phyloP scores from a whole-genome alignment of 768 basidiomycete genomes.

The Lactifluus volemus region DNA sequence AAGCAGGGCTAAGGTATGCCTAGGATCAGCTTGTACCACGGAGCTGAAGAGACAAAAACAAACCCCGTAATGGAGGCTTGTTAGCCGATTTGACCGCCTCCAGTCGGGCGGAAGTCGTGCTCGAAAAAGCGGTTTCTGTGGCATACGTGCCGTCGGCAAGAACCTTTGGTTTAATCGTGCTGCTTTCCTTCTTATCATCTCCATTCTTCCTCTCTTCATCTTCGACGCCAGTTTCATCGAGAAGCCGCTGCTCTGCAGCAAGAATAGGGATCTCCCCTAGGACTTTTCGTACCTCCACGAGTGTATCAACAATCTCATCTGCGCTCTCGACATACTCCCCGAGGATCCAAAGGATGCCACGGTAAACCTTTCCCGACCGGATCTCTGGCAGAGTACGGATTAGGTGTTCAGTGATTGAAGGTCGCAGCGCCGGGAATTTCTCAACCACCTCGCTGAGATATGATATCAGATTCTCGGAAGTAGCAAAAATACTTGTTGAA shows the following conservation, averaged over 20 bases:
- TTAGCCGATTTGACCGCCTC: slow-evolving; percentile 80
- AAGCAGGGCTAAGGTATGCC: slow-evolving; percentile 50
- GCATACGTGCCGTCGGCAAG: slow-evolving; percentile 97
- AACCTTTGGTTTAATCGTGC: slow-evolving; percentile 59
- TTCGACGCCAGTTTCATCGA: slow-evolving; percentile 66
- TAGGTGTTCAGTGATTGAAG: slow-evolving; percentile 78
- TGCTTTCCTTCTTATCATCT: slow-evolving; percentile 38
- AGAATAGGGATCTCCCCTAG: slow-evolving; percentile 97
- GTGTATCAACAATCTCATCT: slow-evolving; percentile 58
- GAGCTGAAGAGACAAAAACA: slow-evolving; percentile 16
- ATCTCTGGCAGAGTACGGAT: slow-evolving; percentile 74
- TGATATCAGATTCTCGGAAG: not conserved
- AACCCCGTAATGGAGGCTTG: slow-evolving; percentile 86
- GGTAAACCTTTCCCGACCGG: slow-evolving; percentile 94
- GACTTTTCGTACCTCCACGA: slow-evolving; percentile 74
- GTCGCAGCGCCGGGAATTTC: slow-evolving; percentile 85
- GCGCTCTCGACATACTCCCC: slow-evolving; percentile 82
- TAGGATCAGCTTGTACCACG: not conserved
- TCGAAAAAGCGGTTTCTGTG: slow-evolving; percentile 85
- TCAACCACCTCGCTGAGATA: slow-evolving; percentile 80
- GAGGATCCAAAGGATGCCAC: slow-evolving; percentile 96
- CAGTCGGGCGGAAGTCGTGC: slow-evolving; percentile 48
- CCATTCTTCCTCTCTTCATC: slow-evolving; percentile 42
- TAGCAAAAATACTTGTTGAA: slow-evolving; percentile 6
- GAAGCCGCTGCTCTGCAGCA: slow-evolving; percentile 75